Conservation (phyloP, 257 asterid species). For the Solanum habrochaites region DNA sequence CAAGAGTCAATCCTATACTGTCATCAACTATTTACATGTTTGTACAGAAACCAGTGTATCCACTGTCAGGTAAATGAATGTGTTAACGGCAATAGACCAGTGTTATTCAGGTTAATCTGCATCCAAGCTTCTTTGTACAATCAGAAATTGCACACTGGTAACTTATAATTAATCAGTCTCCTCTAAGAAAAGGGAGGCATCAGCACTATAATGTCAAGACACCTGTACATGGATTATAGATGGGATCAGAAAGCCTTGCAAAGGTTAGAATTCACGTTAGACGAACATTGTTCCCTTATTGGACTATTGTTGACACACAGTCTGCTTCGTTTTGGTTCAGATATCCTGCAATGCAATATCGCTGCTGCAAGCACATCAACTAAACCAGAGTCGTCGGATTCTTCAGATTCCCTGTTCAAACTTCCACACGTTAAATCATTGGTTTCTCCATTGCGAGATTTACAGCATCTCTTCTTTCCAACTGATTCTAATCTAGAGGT, state of each 20-base stretch:
- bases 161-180: background rate
- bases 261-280: slow-evolving; percentile 36
- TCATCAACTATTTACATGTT: background rate
- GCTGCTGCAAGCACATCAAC: slow-evolving; percentile 40
- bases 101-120: background rate
- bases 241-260: slow-evolving; percentile 33
- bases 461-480: background rate
- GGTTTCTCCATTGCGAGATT: background rate
- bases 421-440: slow-evolving; percentile 2
- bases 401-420: slow-evolving; percentile 5
- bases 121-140: background rate
- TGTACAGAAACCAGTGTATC: background rate
- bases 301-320: slow-evolving; percentile 28
- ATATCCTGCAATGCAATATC: slow-evolving; percentile 30
- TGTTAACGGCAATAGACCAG: background rate
- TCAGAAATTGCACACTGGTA: background rate
- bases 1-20: background rate
- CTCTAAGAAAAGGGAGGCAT: background rate
- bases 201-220: background rate
- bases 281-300: slow-evolving; percentile 36
- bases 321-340: slow-evolving; percentile 37
- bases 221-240: background rate
- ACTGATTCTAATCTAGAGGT: slow-evolving; percentile 9
- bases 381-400: slow-evolving; percentile 25
- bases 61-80: background rate